These are phyloP conservation scores for Hippophae rhamnoides DNA, from an alignment of 306 rosid species.

Conservation along the genomic window DNA sequence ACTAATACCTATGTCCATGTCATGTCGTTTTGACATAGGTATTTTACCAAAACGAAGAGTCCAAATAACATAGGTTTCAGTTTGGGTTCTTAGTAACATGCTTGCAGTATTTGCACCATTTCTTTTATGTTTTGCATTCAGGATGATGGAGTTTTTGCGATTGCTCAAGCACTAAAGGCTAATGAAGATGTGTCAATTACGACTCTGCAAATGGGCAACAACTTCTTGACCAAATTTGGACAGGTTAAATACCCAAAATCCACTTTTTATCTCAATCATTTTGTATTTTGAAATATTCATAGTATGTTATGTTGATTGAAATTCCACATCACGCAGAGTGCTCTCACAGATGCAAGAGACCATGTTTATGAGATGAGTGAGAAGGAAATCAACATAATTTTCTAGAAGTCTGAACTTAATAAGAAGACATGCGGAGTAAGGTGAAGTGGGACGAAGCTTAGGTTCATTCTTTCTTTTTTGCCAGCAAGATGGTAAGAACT, in stretches of 20 bases:
- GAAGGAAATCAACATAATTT: conserved; percentile 72
- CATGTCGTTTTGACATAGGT: too few species aligned
- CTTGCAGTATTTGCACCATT: neutral
- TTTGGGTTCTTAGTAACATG: too few species aligned
- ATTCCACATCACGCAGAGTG: conserved; percentile 51
- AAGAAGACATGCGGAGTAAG: neutral
- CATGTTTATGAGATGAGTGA: conserved; percentile 93
- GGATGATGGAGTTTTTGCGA: conserved; percentile 98
- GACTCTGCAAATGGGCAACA: conserved; percentile 63
- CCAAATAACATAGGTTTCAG: too few species aligned
- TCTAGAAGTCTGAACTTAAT: conserved; percentile 28
- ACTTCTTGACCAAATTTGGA: conserved; percentile 93
- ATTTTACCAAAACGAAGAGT: too few species aligned
- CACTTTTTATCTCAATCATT: neutral
- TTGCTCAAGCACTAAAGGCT: conserved; percentile 95
- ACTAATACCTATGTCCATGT: too few species aligned
- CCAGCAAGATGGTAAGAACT: too few species aligned
- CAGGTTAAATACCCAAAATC: conserved; percentile 36
- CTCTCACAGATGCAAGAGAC: conserved; percentile 88
- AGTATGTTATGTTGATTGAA: conserved; percentile 6
- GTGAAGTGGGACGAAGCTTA: too few species aligned
- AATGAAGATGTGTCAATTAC: conserved; percentile 79
- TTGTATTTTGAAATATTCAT: neutral
- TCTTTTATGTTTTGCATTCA: conserved; percentile 25
- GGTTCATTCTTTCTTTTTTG: too few species aligned